Evolutionary conservation across 108 stramenopile species (phyloP).

Genomic region (Skeletonema tropicum): DNA sequence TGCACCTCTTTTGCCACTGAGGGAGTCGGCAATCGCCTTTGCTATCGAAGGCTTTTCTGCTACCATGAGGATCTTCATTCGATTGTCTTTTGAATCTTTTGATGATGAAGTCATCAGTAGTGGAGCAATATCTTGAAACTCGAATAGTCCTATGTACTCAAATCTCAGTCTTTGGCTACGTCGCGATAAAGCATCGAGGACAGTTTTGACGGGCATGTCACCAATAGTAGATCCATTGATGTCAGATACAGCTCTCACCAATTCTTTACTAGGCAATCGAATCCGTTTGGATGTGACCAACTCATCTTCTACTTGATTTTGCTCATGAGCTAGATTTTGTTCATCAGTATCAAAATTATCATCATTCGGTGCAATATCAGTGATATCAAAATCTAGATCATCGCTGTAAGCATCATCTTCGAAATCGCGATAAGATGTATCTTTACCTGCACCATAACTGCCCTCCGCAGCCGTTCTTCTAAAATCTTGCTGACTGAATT

Average conservation of each 20-base stretch:
- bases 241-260: slow-evolving; percentile 3
- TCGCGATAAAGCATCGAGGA: slow-evolving; percentile 9
- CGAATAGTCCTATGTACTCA: slow-evolving; percentile 35
- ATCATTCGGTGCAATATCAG: not conserved
- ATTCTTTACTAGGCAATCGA: slow-evolving; percentile 17
- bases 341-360: slow-evolving; percentile 3
- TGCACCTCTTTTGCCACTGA: slow-evolving; percentile 18
- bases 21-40: slow-evolving; percentile 36
- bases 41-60: slow-evolving; percentile 53
- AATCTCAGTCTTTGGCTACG: slow-evolving; percentile 28
- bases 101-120: slow-evolving; percentile 15
- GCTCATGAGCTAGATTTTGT: no score
- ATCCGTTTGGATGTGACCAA: not conserved
- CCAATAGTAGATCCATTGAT: slow-evolving; percentile 18
- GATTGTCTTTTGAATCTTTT: not conserved
- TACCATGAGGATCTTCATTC: slow-evolving; percentile 33
- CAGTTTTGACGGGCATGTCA: not conserved
- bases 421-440: slow-evolving; percentile 34
- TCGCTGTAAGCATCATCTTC: slow-evolving; percentile 42
- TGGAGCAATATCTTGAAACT: slow-evolving; percentile 19
- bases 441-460: slow-evolving; percentile 34
- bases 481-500: slow-evolving; percentile 39
- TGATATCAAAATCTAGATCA: not conserved
- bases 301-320: no score
- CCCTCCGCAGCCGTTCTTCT: slow-evolving; percentile 33